Percentiles rank a stretch among this genome's conserved stretches.
Conservation (phyloP, 192 early-diverging fungal genomes). For the Coemansia sp. region DNA sequence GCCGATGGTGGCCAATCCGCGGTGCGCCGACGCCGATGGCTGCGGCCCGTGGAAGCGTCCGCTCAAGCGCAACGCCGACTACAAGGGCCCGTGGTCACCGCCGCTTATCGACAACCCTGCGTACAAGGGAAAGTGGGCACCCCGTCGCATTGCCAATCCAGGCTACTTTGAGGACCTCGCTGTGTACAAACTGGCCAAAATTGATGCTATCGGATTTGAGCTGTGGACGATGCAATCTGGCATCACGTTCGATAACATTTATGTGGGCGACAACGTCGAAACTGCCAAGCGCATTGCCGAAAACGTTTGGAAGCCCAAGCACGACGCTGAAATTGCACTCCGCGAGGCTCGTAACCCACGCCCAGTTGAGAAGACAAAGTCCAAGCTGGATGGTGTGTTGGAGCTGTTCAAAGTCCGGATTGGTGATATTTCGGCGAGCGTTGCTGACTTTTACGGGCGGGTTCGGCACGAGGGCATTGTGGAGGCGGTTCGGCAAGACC, state of each 20-base stretch:
- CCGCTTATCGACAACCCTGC: conserved; percentile 85
- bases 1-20: conserved; percentile 74
- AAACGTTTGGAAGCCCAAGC: conserved; percentile 77
- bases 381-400: conserved; percentile 16
- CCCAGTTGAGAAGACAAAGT: conserved; percentile 9
- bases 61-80: conserved; percentile 78
- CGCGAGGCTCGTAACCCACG: conserved; percentile 32
- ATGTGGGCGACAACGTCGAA: conserved; percentile 69
- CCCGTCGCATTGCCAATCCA: conserved; percentile 83
- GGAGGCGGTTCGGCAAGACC: conserved; percentile 29
- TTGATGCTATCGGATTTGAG: conserved; percentile 84
- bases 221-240: conserved; percentile 90
- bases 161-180: conserved; percentile 76
- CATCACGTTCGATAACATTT: conserved; percentile 90
- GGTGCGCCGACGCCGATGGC: conserved; percentile 64
- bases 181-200: conserved; percentile 75
- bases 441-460: conserved; percentile 19
- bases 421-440: conserved; percentile 30
- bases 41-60: conserved; percentile 84
- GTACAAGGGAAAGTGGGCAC: conserved; percentile 90
- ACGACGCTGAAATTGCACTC: conserved; percentile 60
- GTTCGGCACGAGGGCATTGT: conserved; percentile 17
- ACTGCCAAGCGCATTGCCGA: conserved; percentile 70
- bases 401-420: conserved; percentile 29
- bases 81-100: conserved; percentile 86